Evolutionary conservation across 192 early-diverging fungal genomes (phyloP), one percentile per base, ranked within the genome.

Genomic region (Backusella sp.): DNA sequence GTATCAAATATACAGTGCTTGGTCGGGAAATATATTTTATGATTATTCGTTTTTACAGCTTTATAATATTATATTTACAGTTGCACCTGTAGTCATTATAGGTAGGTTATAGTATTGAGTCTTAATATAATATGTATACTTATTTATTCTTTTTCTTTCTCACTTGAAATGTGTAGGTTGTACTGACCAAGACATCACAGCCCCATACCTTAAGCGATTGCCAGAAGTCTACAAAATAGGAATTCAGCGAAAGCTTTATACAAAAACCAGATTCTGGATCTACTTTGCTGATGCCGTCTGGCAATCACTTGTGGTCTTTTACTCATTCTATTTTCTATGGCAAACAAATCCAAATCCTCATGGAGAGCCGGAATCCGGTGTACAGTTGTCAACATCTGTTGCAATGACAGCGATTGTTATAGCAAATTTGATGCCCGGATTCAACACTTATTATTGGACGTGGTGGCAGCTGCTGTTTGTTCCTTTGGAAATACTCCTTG

Each of bases 21-120:
- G 94, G 77, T 95, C 93, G 9, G 97, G 94, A 69, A 92, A 94
- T 72, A 88, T 98, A 79, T 97, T 97, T 76, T 99, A 96, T 81
- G 92, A 96, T 49, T 96, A 97, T 56, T 88, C 94, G 26, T 97
- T 96, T 81, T 90, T 97, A 35, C 89, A 96, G 66, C 86, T 97
- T 15, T 96, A 96, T 72, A 99, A 96, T 75, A 76, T 94, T 70
- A 84, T 93, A 30, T 88, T 94, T 49, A 92, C 92, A 1, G 86
- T 91, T 9, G 86, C 87, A 11, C 91, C 93, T 6, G 90, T 91
- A 5, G 81, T 89, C 59, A 87, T 92, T 36, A 77, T 92, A 8
- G 91, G 88, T 70, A 84, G 84, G 56, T 69, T 26, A 79, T 21
- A 17, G 9, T 3, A 39, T 46, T 66, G 11, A 49, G 11, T 42